Evolutionary conservation across 2,329 filamentous ascomycete species (phyloP).

Genomic region (Aaosphaeria pasadenensis): DNA sequence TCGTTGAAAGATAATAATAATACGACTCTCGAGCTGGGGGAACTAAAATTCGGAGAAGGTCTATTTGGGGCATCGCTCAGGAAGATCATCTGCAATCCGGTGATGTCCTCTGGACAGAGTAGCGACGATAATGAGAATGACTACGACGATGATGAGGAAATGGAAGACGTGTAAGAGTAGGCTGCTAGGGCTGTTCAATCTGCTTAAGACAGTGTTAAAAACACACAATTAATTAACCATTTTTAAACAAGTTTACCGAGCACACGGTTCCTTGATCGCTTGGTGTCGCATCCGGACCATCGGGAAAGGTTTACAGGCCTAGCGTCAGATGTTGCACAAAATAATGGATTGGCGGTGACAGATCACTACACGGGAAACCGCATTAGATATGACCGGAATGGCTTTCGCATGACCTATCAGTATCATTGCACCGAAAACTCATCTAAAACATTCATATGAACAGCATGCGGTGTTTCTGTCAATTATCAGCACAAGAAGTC

Average conservation of each 20-base stretch:
- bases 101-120: too few relatives aligned
- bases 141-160: background rate
- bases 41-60: too few relatives aligned
- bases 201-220: too few relatives aligned
- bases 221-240: too few relatives aligned
- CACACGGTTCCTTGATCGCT: background rate
- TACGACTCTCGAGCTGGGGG: too few relatives aligned
- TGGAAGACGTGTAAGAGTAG: background rate
- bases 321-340: background rate
- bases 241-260: background rate
- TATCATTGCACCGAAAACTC: background rate
- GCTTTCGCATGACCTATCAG: too few relatives aligned
- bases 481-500: background rate
- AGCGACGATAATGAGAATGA: too few relatives aligned
- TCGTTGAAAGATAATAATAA: too few relatives aligned
- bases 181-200: background rate
- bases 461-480: background rate
- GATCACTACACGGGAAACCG: background rate
- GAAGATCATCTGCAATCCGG: too few relatives aligned
- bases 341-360: background rate
- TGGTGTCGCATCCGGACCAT: background rate
- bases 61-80: too few relatives aligned
- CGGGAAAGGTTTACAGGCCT: background rate
- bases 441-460: background rate
- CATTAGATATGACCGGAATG: too few relatives aligned